phyloP scores from a whole-genome alignment of 1,284 basidiomycete genomes.

The Heterobasidion annosum region DNA sequence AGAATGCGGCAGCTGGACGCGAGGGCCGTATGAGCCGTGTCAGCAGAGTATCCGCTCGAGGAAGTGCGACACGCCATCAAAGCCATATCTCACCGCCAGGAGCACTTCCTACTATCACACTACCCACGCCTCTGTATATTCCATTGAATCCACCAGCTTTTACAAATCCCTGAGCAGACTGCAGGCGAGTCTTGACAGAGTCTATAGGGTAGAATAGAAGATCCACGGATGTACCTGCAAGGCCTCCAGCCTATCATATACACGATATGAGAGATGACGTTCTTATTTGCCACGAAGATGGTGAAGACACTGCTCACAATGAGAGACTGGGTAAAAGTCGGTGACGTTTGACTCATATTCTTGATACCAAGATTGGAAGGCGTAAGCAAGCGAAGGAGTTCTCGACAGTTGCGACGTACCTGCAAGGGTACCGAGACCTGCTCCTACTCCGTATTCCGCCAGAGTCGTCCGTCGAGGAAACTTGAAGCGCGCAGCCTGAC shows the following conservation, averaged over 20 bases:
- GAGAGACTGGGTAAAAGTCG: constrained; percentile 31
- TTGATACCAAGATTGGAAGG: not conserved
- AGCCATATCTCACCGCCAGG: constrained; percentile 68
- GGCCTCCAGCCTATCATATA: constrained; percentile 63
- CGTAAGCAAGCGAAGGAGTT: no score
- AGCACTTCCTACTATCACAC: constrained; percentile 91
- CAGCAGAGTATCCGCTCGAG: not conserved
- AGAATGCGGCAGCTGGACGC: constrained; percentile 81
- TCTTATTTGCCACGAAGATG: not conserved
- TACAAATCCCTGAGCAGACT: constrained; percentile 83
- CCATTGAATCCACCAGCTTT: constrained; percentile 85
- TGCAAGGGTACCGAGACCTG: no score
- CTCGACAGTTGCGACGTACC: no score
- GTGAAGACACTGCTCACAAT: constrained; percentile 19
- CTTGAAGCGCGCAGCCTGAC: no score
- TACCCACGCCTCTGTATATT: constrained; percentile 92
- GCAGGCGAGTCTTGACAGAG: constrained; percentile 92
- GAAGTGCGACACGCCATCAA: no score
- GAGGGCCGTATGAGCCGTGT: not conserved
- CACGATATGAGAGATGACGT: not conserved
- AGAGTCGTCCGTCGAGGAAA: no score
- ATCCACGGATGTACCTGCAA: constrained; percentile 87
- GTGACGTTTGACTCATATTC: constrained; percentile 11
- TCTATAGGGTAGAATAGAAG: constrained; percentile 96
- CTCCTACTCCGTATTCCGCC: no score